These are phyloP conservation scores for Eleusine coracana DNA, from an alignment of 176 grass and related monocot species.

Conservation along the genomic window DNA sequence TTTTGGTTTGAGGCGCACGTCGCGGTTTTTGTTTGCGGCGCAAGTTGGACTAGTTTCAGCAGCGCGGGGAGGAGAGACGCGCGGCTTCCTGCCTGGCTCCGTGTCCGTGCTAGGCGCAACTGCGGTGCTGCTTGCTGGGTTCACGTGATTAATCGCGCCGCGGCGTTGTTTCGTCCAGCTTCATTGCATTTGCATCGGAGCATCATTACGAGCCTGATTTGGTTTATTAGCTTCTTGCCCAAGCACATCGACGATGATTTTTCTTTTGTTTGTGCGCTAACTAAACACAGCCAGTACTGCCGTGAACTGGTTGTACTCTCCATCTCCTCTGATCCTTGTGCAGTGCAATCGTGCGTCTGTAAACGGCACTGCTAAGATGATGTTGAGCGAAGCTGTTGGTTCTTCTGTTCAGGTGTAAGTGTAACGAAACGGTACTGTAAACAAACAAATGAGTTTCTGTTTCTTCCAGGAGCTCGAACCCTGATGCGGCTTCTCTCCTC, in stretches of 20 bases:
- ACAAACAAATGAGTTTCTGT: too few relatives aligned
- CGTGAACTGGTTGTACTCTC: background rate
- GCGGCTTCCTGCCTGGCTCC: background rate
- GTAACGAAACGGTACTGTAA: too few relatives aligned
- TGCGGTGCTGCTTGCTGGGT: background rate
- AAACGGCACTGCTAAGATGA: too few relatives aligned
- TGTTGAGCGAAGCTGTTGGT: too few relatives aligned
- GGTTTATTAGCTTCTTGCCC: background rate
- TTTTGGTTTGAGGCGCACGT: conserved; percentile 45
- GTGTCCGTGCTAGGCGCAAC: background rate
- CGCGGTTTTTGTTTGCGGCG: conserved; percentile 32
- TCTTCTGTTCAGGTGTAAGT: too few relatives aligned
- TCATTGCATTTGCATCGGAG: too few relatives aligned
- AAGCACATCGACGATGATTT: background rate
- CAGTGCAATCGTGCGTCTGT: background rate
- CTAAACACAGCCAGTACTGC: background rate
- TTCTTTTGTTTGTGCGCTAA: background rate
- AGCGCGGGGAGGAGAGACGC: too few relatives aligned
- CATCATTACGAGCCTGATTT: background rate
- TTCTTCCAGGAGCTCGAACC: too few relatives aligned
- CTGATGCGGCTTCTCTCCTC: too few relatives aligned
- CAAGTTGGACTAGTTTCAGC: background rate
- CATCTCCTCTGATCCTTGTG: background rate
- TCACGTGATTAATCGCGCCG: background rate
- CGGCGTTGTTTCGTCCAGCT: too few relatives aligned